Conservation (phyloP, 2,329 filamentous ascomycete species). For the Ciborinia camelliae region DNA sequence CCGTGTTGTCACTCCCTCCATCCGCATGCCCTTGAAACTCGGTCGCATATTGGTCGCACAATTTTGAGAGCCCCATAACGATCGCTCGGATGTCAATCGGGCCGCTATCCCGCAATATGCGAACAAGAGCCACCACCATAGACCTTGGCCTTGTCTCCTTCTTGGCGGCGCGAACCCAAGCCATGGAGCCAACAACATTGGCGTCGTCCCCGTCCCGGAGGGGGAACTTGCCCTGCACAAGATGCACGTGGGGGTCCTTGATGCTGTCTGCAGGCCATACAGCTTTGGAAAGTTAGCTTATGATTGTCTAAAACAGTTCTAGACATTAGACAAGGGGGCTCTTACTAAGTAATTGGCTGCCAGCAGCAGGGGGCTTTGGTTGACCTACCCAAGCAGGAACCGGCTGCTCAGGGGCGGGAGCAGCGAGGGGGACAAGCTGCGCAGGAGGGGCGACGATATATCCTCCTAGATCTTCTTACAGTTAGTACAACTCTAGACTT, state of each 20-base stretch:
- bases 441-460: not conserved
- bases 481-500: too few species aligned
- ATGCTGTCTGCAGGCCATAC: not conserved
- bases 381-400: not conserved
- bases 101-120: not conserved
- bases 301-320: not conserved
- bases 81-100: not conserved
- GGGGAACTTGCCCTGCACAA: not conserved
- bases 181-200: not conserved
- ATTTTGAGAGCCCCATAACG: not conserved
- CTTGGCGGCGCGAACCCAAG: not conserved
- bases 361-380: not conserved
- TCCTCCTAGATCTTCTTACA: too few species aligned
- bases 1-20: fast-evolving
- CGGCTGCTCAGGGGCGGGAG: not conserved
- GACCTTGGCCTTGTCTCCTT: too few species aligned
- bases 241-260: not conserved
- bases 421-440: not conserved
- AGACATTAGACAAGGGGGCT: not conserved
- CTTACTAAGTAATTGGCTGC: not conserved
- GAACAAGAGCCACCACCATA: not conserved
- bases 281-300: not conserved
- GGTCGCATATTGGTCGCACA: not conserved
- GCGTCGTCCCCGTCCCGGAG: not conserved
- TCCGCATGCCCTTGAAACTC: not conserved